Percentiles rank a stretch among this genome's conserved stretches.
Conservation (phyloP, 2,329 filamentous ascomycete species). For the Colletotrichum sojae region DNA sequence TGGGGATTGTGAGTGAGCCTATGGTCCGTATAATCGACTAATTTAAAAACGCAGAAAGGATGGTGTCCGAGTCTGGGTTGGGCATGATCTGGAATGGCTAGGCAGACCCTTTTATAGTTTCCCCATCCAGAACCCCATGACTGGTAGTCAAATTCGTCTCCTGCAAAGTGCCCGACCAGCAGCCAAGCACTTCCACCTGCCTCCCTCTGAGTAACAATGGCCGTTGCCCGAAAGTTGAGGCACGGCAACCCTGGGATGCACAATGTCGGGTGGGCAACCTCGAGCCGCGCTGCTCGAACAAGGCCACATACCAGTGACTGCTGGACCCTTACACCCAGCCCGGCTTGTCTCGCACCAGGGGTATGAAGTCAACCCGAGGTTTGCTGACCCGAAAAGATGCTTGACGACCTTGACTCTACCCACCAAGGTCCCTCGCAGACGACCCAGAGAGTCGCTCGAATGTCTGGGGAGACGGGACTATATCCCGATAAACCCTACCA, state of each 20-base stretch:
- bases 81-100: not conserved
- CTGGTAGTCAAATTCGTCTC: not conserved
- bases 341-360: too few relatives aligned
- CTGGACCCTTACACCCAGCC: too few relatives aligned
- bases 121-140: not conserved
- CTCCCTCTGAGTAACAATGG: too few relatives aligned
- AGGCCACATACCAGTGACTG: too few relatives aligned
- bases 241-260: not conserved
- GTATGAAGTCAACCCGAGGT: too few relatives aligned
- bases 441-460: not conserved
- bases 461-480: not conserved
- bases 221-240: not conserved
- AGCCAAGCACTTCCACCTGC: not conserved
- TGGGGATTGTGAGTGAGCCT: too few relatives aligned
- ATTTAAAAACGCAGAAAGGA: not conserved
- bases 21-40: too few relatives aligned
- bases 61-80: not conserved
- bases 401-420: too few relatives aligned
- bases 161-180: not conserved
- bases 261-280: not conserved
- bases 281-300: too few relatives aligned
- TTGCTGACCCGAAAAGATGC: too few relatives aligned
- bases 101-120: constrained; percentile 2
- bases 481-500: not conserved
- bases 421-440: too few relatives aligned